Conservation (phyloP, 495 filamentous ascomycete species). For the Annulohypoxylon maeteangense region DNA sequence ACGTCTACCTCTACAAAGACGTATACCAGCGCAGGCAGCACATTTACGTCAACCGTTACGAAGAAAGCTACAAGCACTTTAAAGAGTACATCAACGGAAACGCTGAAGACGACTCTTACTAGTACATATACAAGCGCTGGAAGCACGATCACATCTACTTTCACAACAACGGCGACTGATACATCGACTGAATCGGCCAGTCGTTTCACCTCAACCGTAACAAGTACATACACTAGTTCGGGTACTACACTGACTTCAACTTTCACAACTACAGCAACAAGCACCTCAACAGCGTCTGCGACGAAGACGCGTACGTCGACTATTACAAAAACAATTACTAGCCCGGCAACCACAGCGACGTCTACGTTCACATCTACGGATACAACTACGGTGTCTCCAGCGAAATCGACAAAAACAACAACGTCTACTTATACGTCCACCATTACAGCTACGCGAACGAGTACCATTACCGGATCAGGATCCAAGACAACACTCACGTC, state of each 20-base stretch:
- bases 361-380: slow-evolving; percentile 16
- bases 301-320: slow-evolving; percentile 29
- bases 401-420: neutral
- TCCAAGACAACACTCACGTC: slow-evolving; percentile 29
- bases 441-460: slow-evolving; percentile 28
- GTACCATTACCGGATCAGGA: slow-evolving; percentile 16
- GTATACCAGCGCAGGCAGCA: slow-evolving; percentile 16
- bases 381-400: neutral
- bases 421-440: slow-evolving; percentile 25
- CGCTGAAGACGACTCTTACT: slow-evolving; percentile 16
- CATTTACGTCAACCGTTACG: slow-evolving; percentile 25
- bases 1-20: slow-evolving; percentile 25
- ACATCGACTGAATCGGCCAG: neutral
- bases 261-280: slow-evolving; percentile 10
- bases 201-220: slow-evolving; percentile 18
- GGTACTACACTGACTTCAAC: slow-evolving; percentile 15
- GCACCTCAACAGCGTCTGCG: neutral
- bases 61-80: neutral
- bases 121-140: slow-evolving; percentile 22
- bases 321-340: slow-evolving; percentile 19
- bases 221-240: slow-evolving; percentile 9
- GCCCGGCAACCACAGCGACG: slow-evolving; percentile 5
- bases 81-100: neutral
- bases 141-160: slow-evolving; percentile 19
- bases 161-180: slow-evolving; percentile 18